A percentile compares a stretch with the other conserved stretches of the same genome.
These are phyloP conservation scores for Apiotrichum domesticum DNA, from an alignment of 1,284 basidiomycete genomes.

Conservation along the genomic window DNA sequence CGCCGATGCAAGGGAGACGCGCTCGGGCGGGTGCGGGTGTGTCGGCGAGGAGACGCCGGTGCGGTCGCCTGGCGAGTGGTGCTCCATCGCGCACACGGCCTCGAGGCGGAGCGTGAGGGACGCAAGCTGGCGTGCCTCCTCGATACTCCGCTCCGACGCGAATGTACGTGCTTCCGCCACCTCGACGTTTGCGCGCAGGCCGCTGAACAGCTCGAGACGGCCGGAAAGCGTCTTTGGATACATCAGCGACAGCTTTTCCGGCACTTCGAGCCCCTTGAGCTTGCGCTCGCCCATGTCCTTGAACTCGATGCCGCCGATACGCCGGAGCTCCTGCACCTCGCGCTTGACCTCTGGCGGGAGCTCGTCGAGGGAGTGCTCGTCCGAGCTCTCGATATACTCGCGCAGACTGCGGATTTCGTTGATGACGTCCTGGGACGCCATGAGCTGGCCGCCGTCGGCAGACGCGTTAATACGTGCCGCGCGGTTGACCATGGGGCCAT, in stretches of 20 bases:
- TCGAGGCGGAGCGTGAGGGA: constrained; percentile 76
- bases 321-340: constrained; percentile 50
- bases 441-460: constrained; percentile 90
- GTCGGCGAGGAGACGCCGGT: constrained; percentile 2
- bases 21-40: constrained; percentile 1
- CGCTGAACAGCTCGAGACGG: constrained; percentile 58
- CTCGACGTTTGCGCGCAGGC: constrained; percentile 50
- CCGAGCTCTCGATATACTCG: constrained; percentile 47
- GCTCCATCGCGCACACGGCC: constrained; percentile 61
- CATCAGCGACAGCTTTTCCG: constrained; percentile 76
- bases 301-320: constrained; percentile 67
- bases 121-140: constrained; percentile 71
- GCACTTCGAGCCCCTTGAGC: constrained; percentile 87
- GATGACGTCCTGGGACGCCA: constrained; percentile 84
- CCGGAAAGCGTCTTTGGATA: constrained; percentile 73
- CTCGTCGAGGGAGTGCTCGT: constrained; percentile 49
- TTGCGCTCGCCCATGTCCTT: constrained; percentile 76
- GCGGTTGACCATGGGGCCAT: constrained; percentile 89
- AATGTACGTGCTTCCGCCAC: constrained; percentile 49
- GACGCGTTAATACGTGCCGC: constrained; percentile 76
- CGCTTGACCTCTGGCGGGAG: constrained; percentile 41
- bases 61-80: constrained; percentile 1
- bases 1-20: background rate
- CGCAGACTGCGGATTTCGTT: constrained; percentile 62
- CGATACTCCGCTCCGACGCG: constrained; percentile 62